Evolutionary conservation across 2,329 filamentous ascomycete genomes (phyloP).

Genomic region (Daldinia sp.): DNA sequence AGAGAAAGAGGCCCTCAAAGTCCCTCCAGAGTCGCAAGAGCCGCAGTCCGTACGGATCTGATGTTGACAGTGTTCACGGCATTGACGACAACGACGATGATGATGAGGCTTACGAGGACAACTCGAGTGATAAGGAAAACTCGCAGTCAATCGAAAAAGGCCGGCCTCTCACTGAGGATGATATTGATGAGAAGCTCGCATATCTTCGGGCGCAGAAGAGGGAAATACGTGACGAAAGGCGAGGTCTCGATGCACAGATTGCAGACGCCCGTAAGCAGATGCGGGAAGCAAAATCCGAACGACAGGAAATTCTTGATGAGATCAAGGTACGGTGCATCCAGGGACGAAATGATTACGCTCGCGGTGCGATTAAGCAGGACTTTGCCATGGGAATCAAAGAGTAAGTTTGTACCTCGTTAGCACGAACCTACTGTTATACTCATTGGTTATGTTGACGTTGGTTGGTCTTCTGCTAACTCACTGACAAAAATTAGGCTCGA

Average conservation of each 20-base stretch:
- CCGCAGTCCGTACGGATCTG: constrained; percentile 8
- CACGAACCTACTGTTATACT: background rate
- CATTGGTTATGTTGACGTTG: background rate
- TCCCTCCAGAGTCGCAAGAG: constrained; percentile 35
- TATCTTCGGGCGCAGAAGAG: constrained; percentile 52
- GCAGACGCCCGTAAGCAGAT: constrained; percentile 53
- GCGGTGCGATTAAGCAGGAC: constrained; percentile 65
- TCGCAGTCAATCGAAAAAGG: constrained; percentile 39
- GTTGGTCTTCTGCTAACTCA: background rate
- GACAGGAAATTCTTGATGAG: constrained; percentile 48
- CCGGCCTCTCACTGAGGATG: constrained; percentile 56
- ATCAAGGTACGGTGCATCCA: constrained; percentile 61
- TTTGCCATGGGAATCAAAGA: constrained; percentile 71
- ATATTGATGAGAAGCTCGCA: constrained; percentile 54
- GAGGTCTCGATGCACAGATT: constrained; percentile 51
- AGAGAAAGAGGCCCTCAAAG: constrained; percentile 56
- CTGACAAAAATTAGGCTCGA: constrained; percentile 58
- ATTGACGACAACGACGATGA: constrained; percentile 39
- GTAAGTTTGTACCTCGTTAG: constrained; percentile 42
- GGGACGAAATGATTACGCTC: constrained; percentile 68
- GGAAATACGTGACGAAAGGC: constrained; percentile 49
- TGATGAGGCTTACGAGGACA: constrained; percentile 48
- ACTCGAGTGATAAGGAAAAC: constrained; percentile 47
- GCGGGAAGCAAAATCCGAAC: constrained; percentile 46
- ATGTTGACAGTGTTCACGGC: background rate